Base-by-base conservation (phyloP, 2,329 filamentous ascomycete species). In the Leptographium radiaticola region DNA sequence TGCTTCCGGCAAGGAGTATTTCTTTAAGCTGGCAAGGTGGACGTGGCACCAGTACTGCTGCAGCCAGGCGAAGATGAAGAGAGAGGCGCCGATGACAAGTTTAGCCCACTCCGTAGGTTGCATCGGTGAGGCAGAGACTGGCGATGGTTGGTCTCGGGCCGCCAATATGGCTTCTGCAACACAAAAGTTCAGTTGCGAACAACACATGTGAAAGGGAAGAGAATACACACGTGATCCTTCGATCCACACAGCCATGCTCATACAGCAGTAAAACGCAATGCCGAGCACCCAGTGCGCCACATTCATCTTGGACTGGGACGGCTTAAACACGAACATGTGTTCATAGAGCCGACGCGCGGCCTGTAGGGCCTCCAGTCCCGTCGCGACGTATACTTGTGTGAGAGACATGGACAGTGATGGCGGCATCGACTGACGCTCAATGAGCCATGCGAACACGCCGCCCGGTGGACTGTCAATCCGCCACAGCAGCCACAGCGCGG, bases 271-370 rank as follows among this genome's bases (percentile, higher is more conserved):
- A 68, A 87, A 97, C 11, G 71, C 68, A 50, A 93, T 67, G 0
- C 89, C 93, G 43, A 96, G 66, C 16, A 84, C 59, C 84, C 89
- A 97, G 65, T 95, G 87, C 16, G 83, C 79, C 58, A 90, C 69
- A 81, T 84, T 89, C 91, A 98, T 98, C 54, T 73, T 79, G 18
- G 88, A 87, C 25, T 75, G 75, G 4, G 83, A 87, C 5, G 82
- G 76, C 63, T 79, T 85, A 51, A 76, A 71, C 53, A 93, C 75
- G 44, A 69, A 68, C 44, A 83, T 62, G 61, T 82, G 86, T 70
- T 97, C 93, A 60, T 83, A 86, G 42, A 95, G 70, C 51, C 93
- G 81, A 57, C 91, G 80, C 10, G 68, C 66, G 43, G 84, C 87
- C 67, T 97, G 93, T 9, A 87, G 66, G 25, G 82, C 68, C 79